These are phyloP conservation scores for Maudiozyma pseudohumilis DNA, from an alignment of 805 yeast species.

Conservation along the genomic window DNA sequence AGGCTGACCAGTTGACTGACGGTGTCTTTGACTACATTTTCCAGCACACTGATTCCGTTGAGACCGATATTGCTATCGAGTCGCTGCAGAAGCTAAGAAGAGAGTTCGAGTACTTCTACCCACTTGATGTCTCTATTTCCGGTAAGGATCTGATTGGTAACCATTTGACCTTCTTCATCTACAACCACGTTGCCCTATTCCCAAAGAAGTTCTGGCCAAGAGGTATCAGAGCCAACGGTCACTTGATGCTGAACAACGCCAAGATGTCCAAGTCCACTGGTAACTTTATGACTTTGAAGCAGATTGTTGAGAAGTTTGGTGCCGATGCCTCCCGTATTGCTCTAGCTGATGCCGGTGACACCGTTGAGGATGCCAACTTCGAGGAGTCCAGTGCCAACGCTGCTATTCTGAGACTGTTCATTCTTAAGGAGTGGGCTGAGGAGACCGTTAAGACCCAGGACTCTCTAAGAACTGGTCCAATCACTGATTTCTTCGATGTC, in stretches of 20 bases:
- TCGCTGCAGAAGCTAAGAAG: constrained; percentile 69
- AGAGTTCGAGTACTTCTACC: constrained; percentile 95
- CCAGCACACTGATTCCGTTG: constrained; percentile 49
- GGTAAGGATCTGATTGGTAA: constrained; percentile 97
- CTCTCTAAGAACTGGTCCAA: constrained; percentile 44
- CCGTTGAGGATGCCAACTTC: constrained; percentile 94
- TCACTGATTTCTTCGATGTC: constrained; percentile 61
- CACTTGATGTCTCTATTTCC: constrained; percentile 82
- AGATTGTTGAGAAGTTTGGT: constrained; percentile 81
- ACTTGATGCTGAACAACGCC: constrained; percentile 86
- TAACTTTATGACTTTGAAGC: constrained; percentile 84
- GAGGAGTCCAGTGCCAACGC: constrained; percentile 96
- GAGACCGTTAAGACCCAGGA: constrained; percentile 47
- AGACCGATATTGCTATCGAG: constrained; percentile 49
- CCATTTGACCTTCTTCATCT: constrained; percentile 92
- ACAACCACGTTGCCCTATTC: constrained; percentile 87
- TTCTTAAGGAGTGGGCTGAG: constrained; percentile 93
- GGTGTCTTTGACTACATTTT: constrained; percentile 90
- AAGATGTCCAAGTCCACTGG: constrained; percentile 98
- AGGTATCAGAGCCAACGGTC: constrained; percentile 93
- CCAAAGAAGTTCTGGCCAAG: constrained; percentile 86
- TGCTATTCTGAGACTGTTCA: constrained; percentile 86
- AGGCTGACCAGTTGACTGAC: constrained; percentile 79
- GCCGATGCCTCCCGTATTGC: constrained; percentile 98
- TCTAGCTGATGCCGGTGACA: constrained; percentile 96